phyloP scores from a whole-genome alignment of 805 yeast genomes.

The Schwanniomyces occidentalis region DNA sequence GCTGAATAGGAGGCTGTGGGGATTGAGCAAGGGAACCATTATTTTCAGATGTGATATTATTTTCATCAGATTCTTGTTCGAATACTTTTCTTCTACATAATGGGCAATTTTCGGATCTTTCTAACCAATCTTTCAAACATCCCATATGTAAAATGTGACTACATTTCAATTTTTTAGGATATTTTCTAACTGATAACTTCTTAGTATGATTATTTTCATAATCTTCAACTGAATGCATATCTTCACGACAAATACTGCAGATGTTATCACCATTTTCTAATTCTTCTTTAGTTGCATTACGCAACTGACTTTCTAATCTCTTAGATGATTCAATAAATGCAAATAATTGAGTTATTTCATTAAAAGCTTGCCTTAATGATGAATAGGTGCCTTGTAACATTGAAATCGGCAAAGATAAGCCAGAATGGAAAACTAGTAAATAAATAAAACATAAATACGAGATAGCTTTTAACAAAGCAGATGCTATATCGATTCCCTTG shows the following conservation, averaged over 20 bases:
- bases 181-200: constrained; percentile 34
- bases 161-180: constrained; percentile 78
- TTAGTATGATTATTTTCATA: constrained; percentile 23
- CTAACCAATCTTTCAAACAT: constrained; percentile 91
- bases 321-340: constrained; percentile 56
- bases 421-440: constrained; percentile 32
- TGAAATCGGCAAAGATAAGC: constrained; percentile 34
- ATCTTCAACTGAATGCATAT: constrained; percentile 56
- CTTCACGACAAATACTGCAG: constrained; percentile 92
- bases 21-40: no score
- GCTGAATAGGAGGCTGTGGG: no score
- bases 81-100: constrained; percentile 77
- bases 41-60: no score
- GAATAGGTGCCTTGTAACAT: constrained; percentile 46
- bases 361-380: constrained; percentile 32
- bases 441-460: constrained; percentile 35
- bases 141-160: constrained; percentile 88
- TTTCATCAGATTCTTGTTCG: constrained; percentile 12
- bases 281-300: constrained; percentile 62
- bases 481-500: constrained; percentile 55
- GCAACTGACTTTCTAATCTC: constrained; percentile 62
- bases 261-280: constrained; percentile 55
- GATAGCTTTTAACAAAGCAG: constrained; percentile 40
- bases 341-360: constrained; percentile 44
- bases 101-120: constrained; percentile 91